Percentiles rank a stretch among this genome's conserved stretches.
Conservation (phyloP, 176 grass and related monocot species). For the Carex littledalei region DNA sequence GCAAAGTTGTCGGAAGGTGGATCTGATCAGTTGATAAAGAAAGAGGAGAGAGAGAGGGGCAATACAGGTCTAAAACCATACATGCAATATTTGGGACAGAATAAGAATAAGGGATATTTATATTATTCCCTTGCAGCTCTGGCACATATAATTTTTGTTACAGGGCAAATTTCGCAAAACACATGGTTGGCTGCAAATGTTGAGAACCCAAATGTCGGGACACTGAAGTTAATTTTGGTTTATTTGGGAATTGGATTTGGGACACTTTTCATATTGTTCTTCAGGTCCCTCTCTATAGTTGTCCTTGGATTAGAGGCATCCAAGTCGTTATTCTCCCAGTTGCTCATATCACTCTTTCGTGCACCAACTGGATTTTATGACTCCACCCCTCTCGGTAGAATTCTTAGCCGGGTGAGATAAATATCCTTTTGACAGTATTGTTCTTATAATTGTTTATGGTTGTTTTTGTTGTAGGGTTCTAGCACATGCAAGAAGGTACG, state of each 20-base stretch:
- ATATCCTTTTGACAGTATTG: conserved; percentile 4
- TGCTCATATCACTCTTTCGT: conserved; percentile 65
- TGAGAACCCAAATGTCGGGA: conserved; percentile 55
- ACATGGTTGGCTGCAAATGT: conserved; percentile 94
- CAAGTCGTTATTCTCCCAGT: conserved; percentile 79
- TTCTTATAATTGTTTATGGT: neutral
- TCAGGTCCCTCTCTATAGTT: conserved; percentile 46
- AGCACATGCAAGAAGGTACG: no score
- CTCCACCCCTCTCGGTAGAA: conserved; percentile 83
- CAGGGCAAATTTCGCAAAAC: conserved; percentile 88
- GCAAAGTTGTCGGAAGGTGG: conserved; percentile 16
- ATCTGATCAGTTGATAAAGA: conserved; percentile 71
- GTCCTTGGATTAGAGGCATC: conserved; percentile 66
- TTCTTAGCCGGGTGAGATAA: conserved; percentile 79
- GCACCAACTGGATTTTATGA: conserved; percentile 93
- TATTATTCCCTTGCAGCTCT: conserved; percentile 42
- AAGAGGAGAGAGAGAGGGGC: conserved; percentile 81
- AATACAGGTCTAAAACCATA: conserved; percentile 77
- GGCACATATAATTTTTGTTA: conserved; percentile 52
- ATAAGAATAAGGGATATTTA: conserved; percentile 77
- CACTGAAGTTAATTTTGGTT: conserved; percentile 64
- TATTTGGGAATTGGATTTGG: conserved; percentile 65
- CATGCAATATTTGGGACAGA: conserved; percentile 62
- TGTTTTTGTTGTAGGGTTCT: neutral
- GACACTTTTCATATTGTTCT: conserved; percentile 55